Conservation (phyloP, 1,284 basidiomycete species). For the Ceratobasidium sp. region DNA sequence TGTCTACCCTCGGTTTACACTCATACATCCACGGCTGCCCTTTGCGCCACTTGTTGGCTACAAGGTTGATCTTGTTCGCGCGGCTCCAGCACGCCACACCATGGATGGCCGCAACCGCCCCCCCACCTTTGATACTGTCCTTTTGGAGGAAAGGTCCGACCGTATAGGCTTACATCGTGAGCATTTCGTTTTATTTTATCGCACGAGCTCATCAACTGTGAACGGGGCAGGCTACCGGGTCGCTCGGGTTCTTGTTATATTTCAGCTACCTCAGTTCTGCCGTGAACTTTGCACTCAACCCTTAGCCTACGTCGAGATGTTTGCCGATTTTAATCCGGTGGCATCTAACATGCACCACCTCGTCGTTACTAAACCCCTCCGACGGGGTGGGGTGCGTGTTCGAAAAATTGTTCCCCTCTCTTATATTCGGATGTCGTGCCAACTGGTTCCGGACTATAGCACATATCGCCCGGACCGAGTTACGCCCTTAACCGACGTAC, state of each 20-base stretch:
- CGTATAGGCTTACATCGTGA: not conserved
- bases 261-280: not conserved
- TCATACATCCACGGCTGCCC: not conserved
- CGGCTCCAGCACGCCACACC: not conserved
- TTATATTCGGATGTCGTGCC: not conserved
- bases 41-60: constrained; percentile 1
- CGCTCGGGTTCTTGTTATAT: not conserved
- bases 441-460: not conserved
- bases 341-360: not conserved
- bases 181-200: too few species aligned
- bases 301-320: not conserved
- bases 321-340: not conserved
- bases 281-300: not conserved
- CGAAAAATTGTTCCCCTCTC: not conserved
- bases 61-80: not conserved
- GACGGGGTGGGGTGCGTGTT: not conserved
- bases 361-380: not conserved
- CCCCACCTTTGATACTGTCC: not conserved
- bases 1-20: not conserved
- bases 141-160: not conserved
- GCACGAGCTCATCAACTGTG: too few species aligned
- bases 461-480: not conserved
- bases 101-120: not conserved
- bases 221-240: not conserved
- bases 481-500: not conserved